phyloP scores from a whole-genome alignment of 306 rosid genomes.

The Vicia sativa region DNA sequence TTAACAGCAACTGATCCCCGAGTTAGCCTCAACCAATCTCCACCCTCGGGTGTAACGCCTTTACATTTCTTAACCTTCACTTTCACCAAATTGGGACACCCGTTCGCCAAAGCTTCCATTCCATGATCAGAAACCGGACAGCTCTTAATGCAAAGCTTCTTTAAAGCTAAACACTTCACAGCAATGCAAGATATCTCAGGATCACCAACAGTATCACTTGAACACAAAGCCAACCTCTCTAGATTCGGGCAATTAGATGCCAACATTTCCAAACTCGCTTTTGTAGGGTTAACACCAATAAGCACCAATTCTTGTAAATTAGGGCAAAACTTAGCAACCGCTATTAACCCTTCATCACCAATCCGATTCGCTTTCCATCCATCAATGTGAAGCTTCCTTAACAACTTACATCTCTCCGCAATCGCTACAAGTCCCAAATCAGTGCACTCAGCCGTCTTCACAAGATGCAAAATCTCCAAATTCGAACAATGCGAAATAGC shows the following conservation, averaged over 20 bases:
- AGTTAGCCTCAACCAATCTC: slow-evolving; percentile 69
- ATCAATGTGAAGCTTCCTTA: slow-evolving; percentile 92
- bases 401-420: slow-evolving; percentile 76
- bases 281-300: slow-evolving; percentile 89
- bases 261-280: slow-evolving; percentile 71
- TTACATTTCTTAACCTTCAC: slow-evolving; percentile 96
- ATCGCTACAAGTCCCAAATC: slow-evolving; percentile 68
- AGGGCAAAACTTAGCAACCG: slow-evolving; percentile 76
- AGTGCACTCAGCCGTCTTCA: slow-evolving; percentile 91
- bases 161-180: slow-evolving; percentile 79
- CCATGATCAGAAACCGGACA: slow-evolving; percentile 86
- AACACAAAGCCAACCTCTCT: slow-evolving; percentile 91
- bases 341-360: slow-evolving; percentile 83
- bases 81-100: slow-evolving; percentile 97
- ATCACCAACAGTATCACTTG: slow-evolving; percentile 93
- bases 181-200: slow-evolving; percentile 89
- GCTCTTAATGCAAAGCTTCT: slow-evolving; percentile 92
- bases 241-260: slow-evolving; percentile 83
- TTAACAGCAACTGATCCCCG: slow-evolving; percentile 80
- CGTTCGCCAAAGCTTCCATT: slow-evolving; percentile 78
- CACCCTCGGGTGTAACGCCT: slow-evolving; percentile 79
- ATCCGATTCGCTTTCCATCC: slow-evolving; percentile 94
- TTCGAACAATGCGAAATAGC: slow-evolving; percentile 72
- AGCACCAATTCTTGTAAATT: slow-evolving; percentile 88
- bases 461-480: slow-evolving; percentile 90